Evolutionary conservation across 2,329 filamentous ascomycete species (phyloP).

Genomic region (Trichoderma simmonsii): DNA sequence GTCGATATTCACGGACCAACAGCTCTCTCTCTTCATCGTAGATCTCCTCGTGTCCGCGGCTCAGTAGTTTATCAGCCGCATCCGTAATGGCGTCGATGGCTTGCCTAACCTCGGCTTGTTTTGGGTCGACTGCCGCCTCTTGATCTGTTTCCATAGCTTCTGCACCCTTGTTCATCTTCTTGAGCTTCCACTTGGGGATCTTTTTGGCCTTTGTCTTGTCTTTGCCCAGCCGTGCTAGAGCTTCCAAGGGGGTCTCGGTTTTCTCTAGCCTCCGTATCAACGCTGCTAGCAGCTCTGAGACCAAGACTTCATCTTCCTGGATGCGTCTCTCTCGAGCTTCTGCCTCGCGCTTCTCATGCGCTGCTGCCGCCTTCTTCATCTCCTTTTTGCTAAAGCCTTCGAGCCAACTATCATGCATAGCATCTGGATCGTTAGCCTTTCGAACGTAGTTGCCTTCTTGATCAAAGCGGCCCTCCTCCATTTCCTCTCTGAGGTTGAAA

Average conservation of each 20-base stretch:
- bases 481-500: conserved; percentile 88
- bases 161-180: conserved; percentile 58
- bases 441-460: conserved; percentile 87
- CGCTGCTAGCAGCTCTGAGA: conserved; percentile 67
- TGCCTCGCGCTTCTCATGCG: conserved; percentile 78
- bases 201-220: conserved; percentile 58
- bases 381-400: conserved; percentile 92
- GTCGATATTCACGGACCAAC: conserved; percentile 76
- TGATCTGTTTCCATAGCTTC: conserved; percentile 69
- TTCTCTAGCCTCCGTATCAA: conserved; percentile 72
- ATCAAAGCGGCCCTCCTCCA: conserved; percentile 91
- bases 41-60: conserved; percentile 80
- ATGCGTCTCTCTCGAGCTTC: conserved; percentile 69
- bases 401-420: conserved; percentile 87
- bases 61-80: conserved; percentile 82
- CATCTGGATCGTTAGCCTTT: conserved; percentile 84
- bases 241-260: conserved; percentile 84
- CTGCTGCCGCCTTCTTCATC: conserved; percentile 81
- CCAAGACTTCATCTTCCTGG: conserved; percentile 70
- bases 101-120: conserved; percentile 66
- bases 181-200: conserved; percentile 65
- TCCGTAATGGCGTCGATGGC: conserved; percentile 81
- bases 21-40: conserved; percentile 86
- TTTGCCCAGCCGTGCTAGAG: conserved; percentile 75
- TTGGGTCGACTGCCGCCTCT: conserved; percentile 55